Evolutionary conservation across 2,329 filamentous ascomycete species (phyloP).

Genomic region (Aspergillus sp.): DNA sequence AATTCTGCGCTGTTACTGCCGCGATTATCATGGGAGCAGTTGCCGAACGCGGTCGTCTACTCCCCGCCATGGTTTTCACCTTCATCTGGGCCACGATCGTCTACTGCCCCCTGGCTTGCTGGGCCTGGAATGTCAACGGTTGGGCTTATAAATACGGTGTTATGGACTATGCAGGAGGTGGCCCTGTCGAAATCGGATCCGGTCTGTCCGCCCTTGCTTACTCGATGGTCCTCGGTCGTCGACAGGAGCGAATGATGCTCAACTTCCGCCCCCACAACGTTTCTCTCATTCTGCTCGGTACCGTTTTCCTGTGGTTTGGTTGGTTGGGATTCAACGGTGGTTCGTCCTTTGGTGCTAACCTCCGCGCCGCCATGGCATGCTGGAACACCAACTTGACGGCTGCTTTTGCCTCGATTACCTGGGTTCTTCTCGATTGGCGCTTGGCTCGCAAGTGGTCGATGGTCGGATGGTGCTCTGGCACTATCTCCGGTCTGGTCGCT

Average conservation of each 20-base stretch:
- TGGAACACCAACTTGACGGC: slow-evolving; percentile 96
- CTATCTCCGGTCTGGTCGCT: slow-evolving; percentile 80
- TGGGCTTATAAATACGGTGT: slow-evolving; percentile 91
- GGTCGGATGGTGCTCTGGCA: slow-evolving; percentile 87
- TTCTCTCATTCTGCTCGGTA: slow-evolving; percentile 91
- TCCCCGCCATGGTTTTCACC: slow-evolving; percentile 90
- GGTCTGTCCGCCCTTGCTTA: slow-evolving; percentile 92
- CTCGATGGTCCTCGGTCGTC: slow-evolving; percentile 89
- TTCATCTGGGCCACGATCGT: slow-evolving; percentile 97
- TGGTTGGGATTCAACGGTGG: slow-evolving; percentile 99
- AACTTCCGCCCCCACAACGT: slow-evolving; percentile 99
- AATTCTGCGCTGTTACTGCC: slow-evolving; percentile 91
- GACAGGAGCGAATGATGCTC: slow-evolving; percentile 99
- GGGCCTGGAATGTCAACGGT: slow-evolving; percentile 92
- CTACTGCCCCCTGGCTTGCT: slow-evolving; percentile 94
- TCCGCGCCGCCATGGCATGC: slow-evolving; percentile 91
- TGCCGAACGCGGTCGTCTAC: slow-evolving; percentile 85
- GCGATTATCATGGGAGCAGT: slow-evolving; percentile 89
- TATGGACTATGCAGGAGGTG: slow-evolving; percentile 92
- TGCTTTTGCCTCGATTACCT: slow-evolving; percentile 86
- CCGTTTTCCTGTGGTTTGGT: slow-evolving; percentile 94
- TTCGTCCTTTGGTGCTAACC: slow-evolving; percentile 87
- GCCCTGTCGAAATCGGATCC: slow-evolving; percentile 94
- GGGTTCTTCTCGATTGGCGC: slow-evolving; percentile 93
- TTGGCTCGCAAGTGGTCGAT: slow-evolving; percentile 93